These are phyloP conservation scores for Lepidium sativum DNA, from an alignment of 345 rosid genomes.

Conservation along the genomic window DNA sequence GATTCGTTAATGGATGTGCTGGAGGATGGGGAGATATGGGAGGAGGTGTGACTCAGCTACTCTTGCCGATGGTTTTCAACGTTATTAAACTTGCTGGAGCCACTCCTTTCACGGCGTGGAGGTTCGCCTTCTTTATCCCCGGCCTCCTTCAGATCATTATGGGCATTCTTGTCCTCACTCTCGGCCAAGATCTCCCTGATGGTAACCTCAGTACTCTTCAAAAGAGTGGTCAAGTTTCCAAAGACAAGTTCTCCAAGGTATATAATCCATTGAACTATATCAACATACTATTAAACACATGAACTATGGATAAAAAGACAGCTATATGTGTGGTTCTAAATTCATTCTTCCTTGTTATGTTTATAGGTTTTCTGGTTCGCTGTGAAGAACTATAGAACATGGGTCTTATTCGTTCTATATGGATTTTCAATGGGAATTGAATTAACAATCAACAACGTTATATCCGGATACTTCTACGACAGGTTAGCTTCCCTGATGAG, in stretches of 20 bases:
- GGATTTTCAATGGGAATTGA: slow-evolving; percentile 80
- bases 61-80: slow-evolving; percentile 72
- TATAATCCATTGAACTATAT: no score
- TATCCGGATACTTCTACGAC: slow-evolving; percentile 63
- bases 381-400: slow-evolving; percentile 60
- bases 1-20: slow-evolving; percentile 75
- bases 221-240: slow-evolving; percentile 62
- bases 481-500: not conserved
- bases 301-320: not conserved
- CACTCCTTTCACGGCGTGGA: slow-evolving; percentile 81
- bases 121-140: slow-evolving; percentile 73
- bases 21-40: slow-evolving; percentile 98
- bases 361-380: slow-evolving; percentile 60
- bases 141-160: slow-evolving; percentile 51
- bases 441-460: slow-evolving; percentile 50
- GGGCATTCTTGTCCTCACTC: slow-evolving; percentile 62
- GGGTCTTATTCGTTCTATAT: slow-evolving; percentile 64
- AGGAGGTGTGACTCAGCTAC: slow-evolving; percentile 73
- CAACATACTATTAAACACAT: not conserved
- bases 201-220: slow-evolving; percentile 64
- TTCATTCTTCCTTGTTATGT: not conserved
- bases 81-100: slow-evolving; percentile 44
- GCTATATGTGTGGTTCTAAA: not conserved
- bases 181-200: slow-evolving; percentile 90
- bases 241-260: slow-evolving; percentile 76